Base-by-base conservation (phyloP, 305 asterid species). In the Rubia peregrina region DNA sequence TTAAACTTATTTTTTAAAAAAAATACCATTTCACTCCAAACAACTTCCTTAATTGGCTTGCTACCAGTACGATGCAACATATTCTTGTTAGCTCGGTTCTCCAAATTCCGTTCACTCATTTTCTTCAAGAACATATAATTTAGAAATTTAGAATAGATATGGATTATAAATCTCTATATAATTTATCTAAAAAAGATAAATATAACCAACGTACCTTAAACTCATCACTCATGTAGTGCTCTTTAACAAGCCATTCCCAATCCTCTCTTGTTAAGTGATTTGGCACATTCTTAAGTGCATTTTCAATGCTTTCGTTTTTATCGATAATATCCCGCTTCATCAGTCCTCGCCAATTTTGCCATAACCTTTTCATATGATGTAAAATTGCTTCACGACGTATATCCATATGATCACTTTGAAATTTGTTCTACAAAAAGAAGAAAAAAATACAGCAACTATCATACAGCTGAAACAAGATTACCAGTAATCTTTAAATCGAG, bases 171-270 rank as follows among this genome's bases (percentile, higher is more conserved):
- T 1, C 60, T 1, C 33, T 1, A 30, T 30, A 53, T 46, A 14
- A 3, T 46, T 46, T 12, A 4, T 11, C 53, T 10, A 46, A 10
- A 9, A 10, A 11, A 5, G 4, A 17, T 16, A 51, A 5, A 13
- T 19, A 6, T 22, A 1, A 7, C 7, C n/a, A n/a, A n/a, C 8
- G 13, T 56, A 8, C 22, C 13, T 21, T 56, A 56, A 56, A 56
- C 6, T n/a, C 13, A 21, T 56, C 26, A 56, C 61, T 56, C 26
- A 22, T 56, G 26, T 19, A 56, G 26, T 56, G 26, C 12, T 56
- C 26, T 56, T 56, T 56, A 9, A 56, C 61, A n/a, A 56, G 61
- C 61, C 61, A 56, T n/a, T 19, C 61, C 33, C 33, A 56, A 56
- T 56, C 61, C 26, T 56, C 61, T 17, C 61, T 56, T 19, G 26